Conservation (phyloP, 306 rosid genomes). For the Rosa lucieae region DNA sequence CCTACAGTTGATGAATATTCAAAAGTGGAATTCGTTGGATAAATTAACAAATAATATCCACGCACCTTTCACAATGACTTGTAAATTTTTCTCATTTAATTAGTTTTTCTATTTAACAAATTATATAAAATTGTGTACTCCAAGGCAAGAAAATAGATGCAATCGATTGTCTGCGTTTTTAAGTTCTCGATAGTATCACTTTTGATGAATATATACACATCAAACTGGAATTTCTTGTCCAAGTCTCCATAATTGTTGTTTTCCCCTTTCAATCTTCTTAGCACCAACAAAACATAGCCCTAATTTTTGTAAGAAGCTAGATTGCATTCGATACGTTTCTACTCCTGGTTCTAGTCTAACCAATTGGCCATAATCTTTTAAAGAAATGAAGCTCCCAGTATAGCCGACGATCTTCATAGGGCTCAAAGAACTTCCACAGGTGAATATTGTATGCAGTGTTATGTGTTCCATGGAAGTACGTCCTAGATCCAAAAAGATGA, state of each 20-base stretch:
- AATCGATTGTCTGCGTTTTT: too few species aligned
- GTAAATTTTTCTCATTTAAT: too few species aligned
- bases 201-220: too few species aligned
- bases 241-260: not conserved
- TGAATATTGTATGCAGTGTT: not conserved
- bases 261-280: not conserved
- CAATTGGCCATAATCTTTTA: not conserved
- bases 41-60: too few species aligned
- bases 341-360: not conserved
- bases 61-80: too few species aligned
- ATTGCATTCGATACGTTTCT: not conserved
- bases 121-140: too few species aligned
- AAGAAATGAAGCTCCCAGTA: not conserved
- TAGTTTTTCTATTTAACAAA: too few species aligned
- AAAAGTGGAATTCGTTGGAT: too few species aligned
- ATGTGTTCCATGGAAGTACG: not conserved
- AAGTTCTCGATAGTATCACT: too few species aligned
- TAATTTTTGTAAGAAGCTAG: not conserved
- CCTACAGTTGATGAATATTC: too few species aligned
- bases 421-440: not conserved
- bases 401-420: not conserved
- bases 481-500: not conserved
- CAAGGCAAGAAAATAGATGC: too few species aligned
- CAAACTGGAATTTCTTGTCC: not conserved
- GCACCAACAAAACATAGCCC: not conserved